These are phyloP conservation scores for Wallemia mellicola DNA, from an alignment of 1,284 basidiomycete species.

Conservation along the genomic window DNA sequence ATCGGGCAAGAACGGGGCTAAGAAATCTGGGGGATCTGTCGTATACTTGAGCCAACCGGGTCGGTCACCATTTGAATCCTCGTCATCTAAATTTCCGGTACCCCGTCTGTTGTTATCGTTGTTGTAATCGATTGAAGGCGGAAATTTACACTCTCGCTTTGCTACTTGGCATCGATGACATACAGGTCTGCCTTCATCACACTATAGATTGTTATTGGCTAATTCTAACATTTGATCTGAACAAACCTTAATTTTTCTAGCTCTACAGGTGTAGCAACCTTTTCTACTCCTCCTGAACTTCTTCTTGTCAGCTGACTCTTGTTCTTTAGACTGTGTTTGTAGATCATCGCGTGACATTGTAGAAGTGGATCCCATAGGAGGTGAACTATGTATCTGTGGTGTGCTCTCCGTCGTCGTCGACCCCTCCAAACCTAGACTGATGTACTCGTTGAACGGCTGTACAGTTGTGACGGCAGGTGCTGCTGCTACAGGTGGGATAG, in stretches of 20 bases:
- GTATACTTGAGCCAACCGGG: not conserved
- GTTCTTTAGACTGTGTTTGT: not conserved
- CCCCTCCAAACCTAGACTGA: too few relatives aligned
- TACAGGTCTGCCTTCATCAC: not conserved
- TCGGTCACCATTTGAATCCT: not conserved
- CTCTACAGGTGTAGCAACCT: not conserved
- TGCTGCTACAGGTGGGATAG: not conserved
- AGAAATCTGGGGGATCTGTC: not conserved
- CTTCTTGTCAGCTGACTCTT: not conserved
- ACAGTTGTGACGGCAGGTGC: not conserved
- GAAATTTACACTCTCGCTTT: not conserved
- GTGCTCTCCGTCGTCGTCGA: too few relatives aligned
- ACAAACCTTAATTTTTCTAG: not conserved
- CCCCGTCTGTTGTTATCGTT: not conserved
- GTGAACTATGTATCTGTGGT: too few relatives aligned
- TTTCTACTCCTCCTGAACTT: slow-evolving; percentile 1
- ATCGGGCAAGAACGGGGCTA: not conserved
- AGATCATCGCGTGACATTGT: not conserved
- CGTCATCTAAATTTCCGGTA: not conserved
- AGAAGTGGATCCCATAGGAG: not conserved
- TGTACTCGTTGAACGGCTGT: not conserved
- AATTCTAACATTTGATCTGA: not conserved
- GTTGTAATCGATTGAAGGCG: not conserved
- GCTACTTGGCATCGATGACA: slow-evolving; percentile 1
- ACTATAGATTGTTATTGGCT: not conserved